Base-by-base conservation (phyloP, 2,329 filamentous ascomycete genomes). In the Colletotrichum viniferum region DNA sequence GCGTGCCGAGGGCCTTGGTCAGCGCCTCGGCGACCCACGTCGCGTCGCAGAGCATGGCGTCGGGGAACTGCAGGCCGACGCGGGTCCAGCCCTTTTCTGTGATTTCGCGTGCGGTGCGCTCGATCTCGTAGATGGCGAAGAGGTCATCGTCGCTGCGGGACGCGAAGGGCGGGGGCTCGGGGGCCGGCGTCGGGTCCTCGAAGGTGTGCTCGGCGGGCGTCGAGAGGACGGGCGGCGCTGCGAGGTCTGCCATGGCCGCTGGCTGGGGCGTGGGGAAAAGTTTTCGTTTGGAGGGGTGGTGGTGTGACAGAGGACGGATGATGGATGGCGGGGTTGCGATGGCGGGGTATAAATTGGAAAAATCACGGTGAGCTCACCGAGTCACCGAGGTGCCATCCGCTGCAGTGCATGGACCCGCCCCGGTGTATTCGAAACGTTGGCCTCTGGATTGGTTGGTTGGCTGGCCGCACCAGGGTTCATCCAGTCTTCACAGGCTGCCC, bases 61-160 rank as follows among this genome's bases (percentile, higher is more conserved):
- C 97, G 0, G 97, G 96, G 79, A 99, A 98, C 82, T 99, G 97
- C n/a, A 99, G 86, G 1, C 96, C 97, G 36, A 99, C 91, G 66
- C 94, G 91, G 77, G 86, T 90, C 90, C 95, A 98, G 83, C 89
- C 89, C 58, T 92, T 94, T 7, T 88, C 84, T n/a, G 88, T 88
- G 62, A 99, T 94, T 83, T 98, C 95, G 43, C 86, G 84, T 64
- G 95, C 90, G 0, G 97, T 98, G 72, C 95, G 91, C 74, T 90
- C 89, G 78, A 98, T 93, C 84, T 99, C 97, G 86, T 98, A 99
- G 64, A 94, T 93, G 55, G 92, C 86, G 71, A 87, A 86, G 34
- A 98, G 87, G 81, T 96, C 94, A 81, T 94, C 92, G 78, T 96
- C 92, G 18, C 86, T 84, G 65, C 81, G 81, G 78, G 80, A 28